Conservation (phyloP, 2,329 filamentous ascomycete genomes). For the Metarhizium robertsii region DNA sequence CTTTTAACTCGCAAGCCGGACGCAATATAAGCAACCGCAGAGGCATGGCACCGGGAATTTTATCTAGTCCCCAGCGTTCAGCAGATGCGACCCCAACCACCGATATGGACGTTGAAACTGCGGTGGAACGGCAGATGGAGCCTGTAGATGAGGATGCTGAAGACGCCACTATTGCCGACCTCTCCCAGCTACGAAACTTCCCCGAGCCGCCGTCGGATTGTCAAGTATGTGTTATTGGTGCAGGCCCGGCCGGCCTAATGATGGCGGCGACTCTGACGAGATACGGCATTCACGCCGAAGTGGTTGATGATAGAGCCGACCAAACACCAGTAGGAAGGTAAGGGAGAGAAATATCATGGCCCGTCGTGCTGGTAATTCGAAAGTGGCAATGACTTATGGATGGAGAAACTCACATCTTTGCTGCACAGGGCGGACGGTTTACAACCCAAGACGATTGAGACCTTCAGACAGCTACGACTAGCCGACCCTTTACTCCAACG, state of each 20-base stretch:
- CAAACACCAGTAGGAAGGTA: slow-evolving; percentile 56
- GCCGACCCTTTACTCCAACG: slow-evolving; percentile 58
- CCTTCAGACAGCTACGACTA: slow-evolving; percentile 62
- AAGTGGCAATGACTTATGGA: background rate
- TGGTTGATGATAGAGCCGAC: slow-evolving; percentile 60
- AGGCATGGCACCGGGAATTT: slow-evolving; percentile 6
- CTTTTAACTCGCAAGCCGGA: background rate
- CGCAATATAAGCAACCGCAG: background rate
- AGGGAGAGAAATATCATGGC: slow-evolving; percentile 1
- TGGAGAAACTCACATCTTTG: slow-evolving; percentile 6
- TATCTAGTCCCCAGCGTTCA: slow-evolving; percentile 2
- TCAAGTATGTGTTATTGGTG: slow-evolving; percentile 44
- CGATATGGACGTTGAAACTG: slow-evolving; percentile 6
- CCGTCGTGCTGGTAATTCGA: background rate
- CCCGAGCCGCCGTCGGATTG: slow-evolving; percentile 35
- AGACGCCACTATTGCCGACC: slow-evolving; percentile 31
- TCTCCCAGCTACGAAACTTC: slow-evolving; percentile 39
- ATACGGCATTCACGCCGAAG: slow-evolving; percentile 54
- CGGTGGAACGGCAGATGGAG: slow-evolving; percentile 10
- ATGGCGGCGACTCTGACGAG: slow-evolving; percentile 47
- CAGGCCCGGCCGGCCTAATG: slow-evolving; percentile 48
- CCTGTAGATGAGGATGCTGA: slow-evolving; percentile 16
- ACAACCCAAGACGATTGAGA: slow-evolving; percentile 72
- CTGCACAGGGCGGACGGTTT: slow-evolving; percentile 54
- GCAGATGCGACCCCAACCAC: background rate